Base-by-base conservation (phyloP, 2,329 filamentous ascomycete species). In the Sphaerulina musiva region DNA sequence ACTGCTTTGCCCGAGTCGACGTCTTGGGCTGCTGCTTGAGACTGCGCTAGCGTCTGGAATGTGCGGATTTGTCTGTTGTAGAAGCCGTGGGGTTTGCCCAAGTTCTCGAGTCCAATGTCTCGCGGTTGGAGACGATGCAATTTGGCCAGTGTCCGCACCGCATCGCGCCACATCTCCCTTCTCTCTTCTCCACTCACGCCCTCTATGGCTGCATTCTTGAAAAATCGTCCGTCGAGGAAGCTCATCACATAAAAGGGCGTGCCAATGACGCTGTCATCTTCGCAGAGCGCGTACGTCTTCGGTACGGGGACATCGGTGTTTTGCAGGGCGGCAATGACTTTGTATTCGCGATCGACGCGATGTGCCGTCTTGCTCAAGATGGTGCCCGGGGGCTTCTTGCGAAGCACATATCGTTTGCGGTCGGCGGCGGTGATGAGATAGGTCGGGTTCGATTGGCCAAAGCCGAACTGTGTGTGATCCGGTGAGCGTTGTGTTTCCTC, bases 231-330 rank as follows among this genome's bases (percentile, higher is more conserved):
- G 66, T 95, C 87, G 56, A 97, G 78, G 69, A 93, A 97, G 69
- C 89, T 84, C 93, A 98, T 97, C 66, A 97, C 85, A 74, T 98
- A 97, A 72, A 97, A 98, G 4, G 90, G 82, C 3, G 91, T 97
- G 51, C 91, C 93, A 59, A 97, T 78, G 38, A 97, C 78, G 54
- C 72, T 74, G 36, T 78, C 76, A 73, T 97, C 91, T 70, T 95
- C 86, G 74, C 93, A 98, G 14, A 97, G 80, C 65, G 84, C 86
- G 70, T 89, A 86, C 7, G 89, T 82, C 69, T 81, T 85, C 6
- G 93, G 93, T 0, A 95, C 89, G 0, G 91, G 88, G 9, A 97
- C 90, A 68, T 89, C 83, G 20, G 89, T 95, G 49, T 76, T 60
- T 83, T 60, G 82, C 38, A 97, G 80, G 3, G 92, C 91, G 68